Percentiles rank a stretch among this genome's conserved stretches.
phyloP scores from a whole-genome alignment of 164 flowering plant genomes.

The Magnolia kwangsiensis region DNA sequence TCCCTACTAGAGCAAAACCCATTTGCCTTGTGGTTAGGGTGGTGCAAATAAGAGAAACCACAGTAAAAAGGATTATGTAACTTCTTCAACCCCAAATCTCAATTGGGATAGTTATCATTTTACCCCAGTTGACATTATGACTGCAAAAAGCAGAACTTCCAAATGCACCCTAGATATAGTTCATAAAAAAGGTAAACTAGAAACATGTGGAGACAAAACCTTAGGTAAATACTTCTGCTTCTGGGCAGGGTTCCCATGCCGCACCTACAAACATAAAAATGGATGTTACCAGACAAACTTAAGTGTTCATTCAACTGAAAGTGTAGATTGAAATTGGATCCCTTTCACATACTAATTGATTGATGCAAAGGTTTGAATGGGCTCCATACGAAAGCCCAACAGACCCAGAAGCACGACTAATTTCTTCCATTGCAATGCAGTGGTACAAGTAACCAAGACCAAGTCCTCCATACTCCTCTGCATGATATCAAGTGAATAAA shows the following conservation, averaged over 20 bases:
- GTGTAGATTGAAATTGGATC: slow-evolving; percentile 4
- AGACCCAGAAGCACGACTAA: slow-evolving; percentile 96
- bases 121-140: background rate
- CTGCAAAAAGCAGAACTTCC: background rate
- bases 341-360: slow-evolving; percentile 68
- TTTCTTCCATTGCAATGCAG: slow-evolving; percentile 97
- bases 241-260: slow-evolving; percentile 80
- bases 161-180: background rate
- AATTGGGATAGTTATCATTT: background rate
- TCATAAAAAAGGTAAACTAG: background rate
- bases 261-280: slow-evolving; percentile 49
- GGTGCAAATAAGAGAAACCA: background rate
- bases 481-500: slow-evolving; percentile 9
- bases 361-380: slow-evolving; percentile 91
- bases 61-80: background rate
- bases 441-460: slow-evolving; percentile 98
- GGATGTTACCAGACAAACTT: background rate
- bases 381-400: slow-evolving; percentile 98
- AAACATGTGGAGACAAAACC: slow-evolving; percentile 35
- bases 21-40: background rate
- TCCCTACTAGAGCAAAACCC: background rate
- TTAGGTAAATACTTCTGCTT: slow-evolving; percentile 90
- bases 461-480: slow-evolving; percentile 99
- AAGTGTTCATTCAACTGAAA: background rate
- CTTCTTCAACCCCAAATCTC: background rate